phyloP scores from a whole-genome alignment of 2,329 filamentous ascomycete genomes.

The Metarhizium album region DNA sequence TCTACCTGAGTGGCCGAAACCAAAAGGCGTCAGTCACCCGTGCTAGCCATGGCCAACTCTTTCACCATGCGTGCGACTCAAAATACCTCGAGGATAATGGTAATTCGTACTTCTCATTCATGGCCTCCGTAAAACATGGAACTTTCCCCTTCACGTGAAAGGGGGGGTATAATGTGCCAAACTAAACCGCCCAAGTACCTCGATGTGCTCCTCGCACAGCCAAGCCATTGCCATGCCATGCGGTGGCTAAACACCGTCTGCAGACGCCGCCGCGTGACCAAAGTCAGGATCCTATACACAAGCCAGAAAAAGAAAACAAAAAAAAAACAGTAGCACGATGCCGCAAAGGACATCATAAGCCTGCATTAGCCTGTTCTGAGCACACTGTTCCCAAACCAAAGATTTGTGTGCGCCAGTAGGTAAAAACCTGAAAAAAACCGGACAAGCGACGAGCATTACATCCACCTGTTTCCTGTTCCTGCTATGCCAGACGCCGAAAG shows the following conservation, averaged over 20 bases:
- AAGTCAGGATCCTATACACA: not conserved
- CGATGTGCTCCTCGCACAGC: constrained; percentile 1
- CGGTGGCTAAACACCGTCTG: not conserved
- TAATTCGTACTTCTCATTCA: not conserved
- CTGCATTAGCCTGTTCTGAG: not conserved
- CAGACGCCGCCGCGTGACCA: not conserved
- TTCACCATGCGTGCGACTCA: too few relatives aligned
- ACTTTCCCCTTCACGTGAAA: not conserved
- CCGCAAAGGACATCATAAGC: not conserved
- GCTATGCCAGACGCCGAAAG: not conserved
- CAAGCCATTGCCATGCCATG: not conserved
- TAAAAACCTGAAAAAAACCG: too few relatives aligned
- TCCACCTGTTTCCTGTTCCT: not conserved
- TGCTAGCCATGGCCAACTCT: too few relatives aligned
- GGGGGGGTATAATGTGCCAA: not conserved
- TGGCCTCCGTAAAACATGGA: not conserved
- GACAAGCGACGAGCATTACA: not conserved
- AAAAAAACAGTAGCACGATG: not conserved
- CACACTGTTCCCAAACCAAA: not conserved
- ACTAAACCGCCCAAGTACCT: not conserved
- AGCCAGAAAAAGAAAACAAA: too few relatives aligned
- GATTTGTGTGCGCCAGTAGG: constrained; percentile 1
- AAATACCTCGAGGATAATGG: not conserved
- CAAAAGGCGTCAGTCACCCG: too few relatives aligned
- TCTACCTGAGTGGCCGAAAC: too few relatives aligned